Evolutionary conservation across 768 basidiomycete genomes (phyloP).

Genomic region (Gautieria morchelliformis): DNA sequence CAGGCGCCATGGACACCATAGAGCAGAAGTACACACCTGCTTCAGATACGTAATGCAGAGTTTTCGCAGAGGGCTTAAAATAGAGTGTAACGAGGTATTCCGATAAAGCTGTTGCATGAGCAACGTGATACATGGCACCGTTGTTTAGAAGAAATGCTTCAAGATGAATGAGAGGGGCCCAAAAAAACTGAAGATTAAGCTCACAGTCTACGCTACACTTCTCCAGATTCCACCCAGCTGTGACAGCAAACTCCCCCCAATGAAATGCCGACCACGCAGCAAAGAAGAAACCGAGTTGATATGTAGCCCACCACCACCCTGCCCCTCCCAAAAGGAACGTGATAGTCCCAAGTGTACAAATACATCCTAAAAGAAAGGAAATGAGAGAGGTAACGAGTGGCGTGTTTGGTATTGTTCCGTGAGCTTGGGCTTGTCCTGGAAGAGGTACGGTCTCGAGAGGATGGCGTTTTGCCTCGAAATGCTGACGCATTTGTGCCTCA

Average conservation of each 20-base stretch:
- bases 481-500: conserved; percentile 37
- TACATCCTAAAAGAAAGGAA: conserved; percentile 74
- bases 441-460: conserved; percentile 50
- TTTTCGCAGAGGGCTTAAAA: conserved; percentile 56
- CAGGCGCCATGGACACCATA: background rate
- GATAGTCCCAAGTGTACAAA: conserved; percentile 50
- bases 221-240: conserved; percentile 89
- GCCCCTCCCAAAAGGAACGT: conserved; percentile 42
- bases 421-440: conserved; percentile 22
- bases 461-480: conserved; percentile 23
- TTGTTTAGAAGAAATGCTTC: conserved; percentile 92
- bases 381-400: conserved; percentile 69
- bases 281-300: conserved; percentile 75
- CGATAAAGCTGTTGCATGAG: conserved; percentile 63
- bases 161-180: conserved; percentile 6
- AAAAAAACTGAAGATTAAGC: conserved; percentile 18
- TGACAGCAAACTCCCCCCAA: conserved; percentile 89
- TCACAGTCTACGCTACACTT: conserved; percentile 91
- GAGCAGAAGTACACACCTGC: conserved; percentile 34
- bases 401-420: conserved; percentile 78
- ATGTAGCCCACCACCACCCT: conserved; percentile 52
- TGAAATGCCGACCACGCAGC: conserved; percentile 85
- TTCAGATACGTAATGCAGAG: conserved; percentile 43
- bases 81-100: conserved; percentile 74
- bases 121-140: conserved; percentile 73